Evolutionary conservation across 257 asterid genomes (phyloP).

Genomic region (Hygrophila difformis): DNA sequence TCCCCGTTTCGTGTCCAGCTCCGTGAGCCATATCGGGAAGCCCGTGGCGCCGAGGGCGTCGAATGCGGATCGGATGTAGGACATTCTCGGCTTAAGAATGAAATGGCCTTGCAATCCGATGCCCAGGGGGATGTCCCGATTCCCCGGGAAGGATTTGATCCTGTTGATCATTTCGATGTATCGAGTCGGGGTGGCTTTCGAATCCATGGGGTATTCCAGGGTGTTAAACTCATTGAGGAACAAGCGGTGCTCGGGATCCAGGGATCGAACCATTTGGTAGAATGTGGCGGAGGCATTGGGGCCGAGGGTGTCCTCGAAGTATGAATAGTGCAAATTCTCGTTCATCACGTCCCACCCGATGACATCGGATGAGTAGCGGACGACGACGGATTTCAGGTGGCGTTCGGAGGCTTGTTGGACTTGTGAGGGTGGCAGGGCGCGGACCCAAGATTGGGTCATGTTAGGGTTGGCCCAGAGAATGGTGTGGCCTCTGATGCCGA

Average conservation of each 20-base stretch:
- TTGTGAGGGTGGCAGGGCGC: not conserved
- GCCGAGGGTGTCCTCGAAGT: not conserved
- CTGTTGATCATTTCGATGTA: not conserved
- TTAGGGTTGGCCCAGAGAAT: not conserved
- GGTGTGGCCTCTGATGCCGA: not conserved
- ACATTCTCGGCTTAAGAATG: not conserved
- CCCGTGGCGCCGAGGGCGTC: not conserved
- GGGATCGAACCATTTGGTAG: not conserved
- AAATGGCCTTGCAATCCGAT: constrained; percentile 3
- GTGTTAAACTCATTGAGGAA: not conserved
- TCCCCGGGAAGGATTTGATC: not conserved
- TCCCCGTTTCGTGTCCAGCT: not conserved
- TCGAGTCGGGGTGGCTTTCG: not conserved
- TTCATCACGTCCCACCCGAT: constrained; percentile 2
- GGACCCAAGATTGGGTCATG: not conserved
- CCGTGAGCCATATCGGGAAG: not conserved
- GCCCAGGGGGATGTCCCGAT: not conserved
- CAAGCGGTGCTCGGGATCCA: not conserved
- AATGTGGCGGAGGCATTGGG: not conserved
- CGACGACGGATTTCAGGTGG: not conserved
- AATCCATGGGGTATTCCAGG: not conserved
- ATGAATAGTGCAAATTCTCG: constrained; percentile 3
- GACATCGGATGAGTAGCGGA: not conserved
- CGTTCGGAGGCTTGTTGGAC: not conserved
- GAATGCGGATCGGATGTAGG: not conserved